Evolutionary conservation across 1,139 yeast genomes (phyloP).

Genomic region (Lodderomyces jiufengensis): DNA sequence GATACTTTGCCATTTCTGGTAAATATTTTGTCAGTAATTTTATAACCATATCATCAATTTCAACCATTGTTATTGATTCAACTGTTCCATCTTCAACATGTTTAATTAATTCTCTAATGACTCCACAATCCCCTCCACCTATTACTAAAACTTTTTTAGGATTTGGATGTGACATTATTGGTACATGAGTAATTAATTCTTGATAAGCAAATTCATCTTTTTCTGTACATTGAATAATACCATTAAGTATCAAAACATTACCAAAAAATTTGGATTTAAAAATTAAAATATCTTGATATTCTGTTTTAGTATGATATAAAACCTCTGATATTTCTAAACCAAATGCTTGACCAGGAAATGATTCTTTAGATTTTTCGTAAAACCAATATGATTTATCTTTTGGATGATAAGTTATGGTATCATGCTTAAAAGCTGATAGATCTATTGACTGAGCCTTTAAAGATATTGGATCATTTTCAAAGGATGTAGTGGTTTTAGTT

Average conservation of each 20-base stretch:
- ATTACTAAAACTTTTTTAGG: constrained; percentile 79
- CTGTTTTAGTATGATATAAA: constrained; percentile 34
- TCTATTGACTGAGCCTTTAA: constrained; percentile 10
- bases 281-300: constrained; percentile 53
- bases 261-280: constrained; percentile 76
- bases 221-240: constrained; percentile 85
- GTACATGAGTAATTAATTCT: constrained; percentile 81
- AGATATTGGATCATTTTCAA: not conserved
- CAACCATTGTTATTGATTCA: constrained; percentile 75
- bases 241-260: constrained; percentile 80
- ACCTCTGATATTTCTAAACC: constrained; percentile 33
- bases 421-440: constrained; percentile 23
- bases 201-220: constrained; percentile 89
- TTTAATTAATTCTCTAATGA: constrained; percentile 77
- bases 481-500: not conserved
- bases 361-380: constrained; percentile 31
- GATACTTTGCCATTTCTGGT: constrained; percentile 76
- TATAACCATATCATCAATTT: constrained; percentile 86
- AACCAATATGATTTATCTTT: constrained; percentile 37
- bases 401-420: constrained; percentile 21
- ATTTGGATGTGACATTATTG: constrained; percentile 67
- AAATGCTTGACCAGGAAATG: constrained; percentile 47
- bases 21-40: constrained; percentile 68
- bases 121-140: constrained; percentile 97
- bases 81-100: constrained; percentile 54